Conservation (phyloP, 2,329 filamentous ascomycete genomes). For the Xylariaceae sp. region DNA sequence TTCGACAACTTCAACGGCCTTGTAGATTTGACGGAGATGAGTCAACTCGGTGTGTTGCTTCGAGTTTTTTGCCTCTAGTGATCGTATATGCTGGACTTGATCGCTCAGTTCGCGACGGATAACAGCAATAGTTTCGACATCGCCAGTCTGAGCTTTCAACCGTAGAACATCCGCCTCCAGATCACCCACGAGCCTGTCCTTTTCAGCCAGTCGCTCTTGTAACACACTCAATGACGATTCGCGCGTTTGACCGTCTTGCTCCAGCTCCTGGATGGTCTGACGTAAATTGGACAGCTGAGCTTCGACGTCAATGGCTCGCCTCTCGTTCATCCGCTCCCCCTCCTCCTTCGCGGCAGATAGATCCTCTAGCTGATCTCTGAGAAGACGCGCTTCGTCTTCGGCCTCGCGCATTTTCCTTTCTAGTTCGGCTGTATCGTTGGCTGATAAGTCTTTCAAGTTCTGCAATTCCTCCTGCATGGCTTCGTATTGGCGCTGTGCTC, state of each 20-base stretch:
- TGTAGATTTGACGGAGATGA: slow-evolving; percentile 79
- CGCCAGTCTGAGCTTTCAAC: slow-evolving; percentile 84
- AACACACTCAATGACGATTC: slow-evolving; percentile 62
- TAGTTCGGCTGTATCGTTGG: slow-evolving; percentile 66
- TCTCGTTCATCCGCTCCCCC: slow-evolving; percentile 66
- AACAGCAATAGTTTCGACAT: slow-evolving; percentile 82
- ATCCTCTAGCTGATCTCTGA: slow-evolving; percentile 86
- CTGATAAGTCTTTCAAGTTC: slow-evolving; percentile 55
- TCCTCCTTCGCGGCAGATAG: slow-evolving; percentile 67
- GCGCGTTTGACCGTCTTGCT: slow-evolving; percentile 62
- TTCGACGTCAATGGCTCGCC: slow-evolving; percentile 60
- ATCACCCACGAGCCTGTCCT: slow-evolving; percentile 72
- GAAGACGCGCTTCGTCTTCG: slow-evolving; percentile 72
- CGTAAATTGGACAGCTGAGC: slow-evolving; percentile 55
- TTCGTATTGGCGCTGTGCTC: slow-evolving; percentile 57
- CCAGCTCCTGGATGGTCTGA: slow-evolving; percentile 61
- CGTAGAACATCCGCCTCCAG: slow-evolving; percentile 84
- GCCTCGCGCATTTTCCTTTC: slow-evolving; percentile 73
- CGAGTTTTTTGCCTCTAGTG: slow-evolving; percentile 78
- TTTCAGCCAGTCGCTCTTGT: slow-evolving; percentile 71
- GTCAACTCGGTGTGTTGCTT: slow-evolving; percentile 82
- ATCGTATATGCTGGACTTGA: slow-evolving; percentile 89
- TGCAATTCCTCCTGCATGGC: slow-evolving; percentile 57
- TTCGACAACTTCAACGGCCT: slow-evolving; percentile 90
- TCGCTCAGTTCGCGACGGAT: slow-evolving; percentile 89